Evolutionary conservation across 2,329 filamentous ascomycete genomes (phyloP), one percentile per base, ranked within the genome.

Genomic region (Cladosporium austrohemisphaericum): DNA sequence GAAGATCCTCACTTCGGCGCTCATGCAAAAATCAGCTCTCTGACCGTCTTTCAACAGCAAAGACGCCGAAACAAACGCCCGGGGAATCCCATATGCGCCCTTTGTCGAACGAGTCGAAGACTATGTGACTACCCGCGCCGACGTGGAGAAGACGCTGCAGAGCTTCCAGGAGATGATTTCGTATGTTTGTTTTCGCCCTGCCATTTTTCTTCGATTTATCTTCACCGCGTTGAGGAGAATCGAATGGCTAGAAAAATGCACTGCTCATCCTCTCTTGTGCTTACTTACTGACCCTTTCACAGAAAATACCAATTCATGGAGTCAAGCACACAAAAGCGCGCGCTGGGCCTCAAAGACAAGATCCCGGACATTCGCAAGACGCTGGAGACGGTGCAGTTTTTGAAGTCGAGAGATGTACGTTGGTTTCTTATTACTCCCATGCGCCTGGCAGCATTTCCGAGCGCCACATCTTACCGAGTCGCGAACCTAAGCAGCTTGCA

Each of bases 301-400:
- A 95, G 90, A 60, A 98, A 98, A 78, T 98, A 98, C 75, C 93
- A 97, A 70, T 98, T 97, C 73, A 98, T 98, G 93, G 90, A 97
- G 73, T 77, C 86, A 66, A 97, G 95, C 70, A 87, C 93, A 52
- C 86, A 95, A 68, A 80, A 89, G 55, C 81, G 93, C 40, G 85
- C 87, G 46, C 76, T 79, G 3, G 90, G 91, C 2, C 74, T 98
- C 49, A 87, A 85, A 64, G 91, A 96, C 65, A 98, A 97, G 75
- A 90, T 98, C 58, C 93, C 93, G 0, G 93, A 98, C 67, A 97
- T 98, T 57, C 84, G 88, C 63, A 96, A 96, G 76, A 97, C 93
- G 1, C 72, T 97, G 52, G 92, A 97, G 52, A 93, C 89, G 14
- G 92, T 97, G 43, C 79, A 76, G 51, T 97, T 97, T 63, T 67